Evolutionary conservation across 176 grass and related monocot genomes (phyloP), one percentile per base, ranked within the genome.

Genomic region (Otatea glauca): DNA sequence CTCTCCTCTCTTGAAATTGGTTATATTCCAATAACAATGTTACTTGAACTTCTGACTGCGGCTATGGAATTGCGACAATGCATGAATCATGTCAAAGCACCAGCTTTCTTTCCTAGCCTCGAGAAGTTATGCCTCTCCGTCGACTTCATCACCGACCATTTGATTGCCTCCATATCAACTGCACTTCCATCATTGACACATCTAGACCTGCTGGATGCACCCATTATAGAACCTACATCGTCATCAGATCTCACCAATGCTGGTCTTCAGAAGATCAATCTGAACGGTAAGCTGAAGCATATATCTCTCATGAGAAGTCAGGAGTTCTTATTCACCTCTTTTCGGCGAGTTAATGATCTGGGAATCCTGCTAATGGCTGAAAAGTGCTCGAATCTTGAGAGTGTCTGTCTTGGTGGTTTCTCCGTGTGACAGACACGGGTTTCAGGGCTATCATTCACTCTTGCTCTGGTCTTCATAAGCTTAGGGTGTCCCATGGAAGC

Each of bases 161-260:
- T 99, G 81, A 83, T 99, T 70, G 87, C 86, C 0, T 94, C 88
- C 55, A 88, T 96, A 88, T 91, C 96, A 82, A 72, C 85, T 11
- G 96, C 91, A 6, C 89, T 99, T 37, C 91, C 96, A 47, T 84
- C 54, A 9, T 43, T 99, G 60, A 90, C 88, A 49, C 90, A 93
- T 81, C 89, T 99, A 71, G 93, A 99, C 79, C 89, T 99, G 38
- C 93, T 94, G 80, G 96, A 99, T 94, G 85, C 91, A 59, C 96
- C 96, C 29, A 89, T 93, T 41, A 74, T 86, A 60, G 93, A 99
- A 82, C 96, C 96, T 70, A 84, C 72, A 71, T 82, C 86, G 5
- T 82, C 83, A 67, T 92, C 93, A 7, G 96, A 99, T 86, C 91
- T 99, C 81, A 99, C 96, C 27, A 94, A 96, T 91, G 88, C 74